These are phyloP conservation scores for Magnolia changhungtana DNA, from an alignment of 164 flowering plant genomes.

Conservation along the genomic window DNA sequence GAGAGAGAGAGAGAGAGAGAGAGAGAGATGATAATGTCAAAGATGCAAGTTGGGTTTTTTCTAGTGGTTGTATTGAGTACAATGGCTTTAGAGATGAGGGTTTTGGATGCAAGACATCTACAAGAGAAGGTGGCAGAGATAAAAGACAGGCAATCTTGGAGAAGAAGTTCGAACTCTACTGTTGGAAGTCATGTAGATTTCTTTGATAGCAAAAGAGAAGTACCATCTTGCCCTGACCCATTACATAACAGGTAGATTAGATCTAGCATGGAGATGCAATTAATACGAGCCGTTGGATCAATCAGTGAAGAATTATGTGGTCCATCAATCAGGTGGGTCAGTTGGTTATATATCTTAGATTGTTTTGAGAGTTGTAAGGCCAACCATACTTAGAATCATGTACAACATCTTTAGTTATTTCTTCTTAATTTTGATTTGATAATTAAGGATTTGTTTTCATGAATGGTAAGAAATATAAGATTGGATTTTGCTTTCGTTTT, in stretches of 20 bases:
- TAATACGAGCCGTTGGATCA: background rate
- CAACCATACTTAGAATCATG: too few species aligned
- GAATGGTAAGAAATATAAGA: too few species aligned
- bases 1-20: background rate
- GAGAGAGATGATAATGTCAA: slow-evolving; percentile 14
- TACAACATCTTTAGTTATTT: too few species aligned
- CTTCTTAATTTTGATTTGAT: too few species aligned
- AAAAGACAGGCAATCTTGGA: slow-evolving; percentile 7
- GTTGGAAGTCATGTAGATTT: slow-evolving; percentile 2
- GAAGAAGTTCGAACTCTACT: background rate
- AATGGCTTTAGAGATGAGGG: slow-evolving; percentile 7
- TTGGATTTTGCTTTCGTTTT: too few species aligned
- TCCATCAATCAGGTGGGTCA: too few species aligned
- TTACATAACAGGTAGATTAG: slow-evolving; percentile 23
- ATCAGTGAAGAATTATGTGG: background rate
- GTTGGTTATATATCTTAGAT: too few species aligned
- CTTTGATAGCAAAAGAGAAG: slow-evolving; percentile 20
- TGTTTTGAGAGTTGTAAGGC: too few species aligned
- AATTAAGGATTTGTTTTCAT: too few species aligned
- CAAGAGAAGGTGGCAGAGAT: slow-evolving; percentile 11
- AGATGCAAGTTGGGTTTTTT: slow-evolving; percentile 13
- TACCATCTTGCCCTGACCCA: slow-evolving; percentile 31
- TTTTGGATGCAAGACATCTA: slow-evolving; percentile 13
- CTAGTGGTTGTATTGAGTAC: slow-evolving; percentile 17
- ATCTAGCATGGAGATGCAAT: background rate